A percentile compares a stretch with the other conserved stretches of the same genome.
phyloP scores from a whole-genome alignment of 495 filamentous ascomycete species.

The Tuber brumale region DNA sequence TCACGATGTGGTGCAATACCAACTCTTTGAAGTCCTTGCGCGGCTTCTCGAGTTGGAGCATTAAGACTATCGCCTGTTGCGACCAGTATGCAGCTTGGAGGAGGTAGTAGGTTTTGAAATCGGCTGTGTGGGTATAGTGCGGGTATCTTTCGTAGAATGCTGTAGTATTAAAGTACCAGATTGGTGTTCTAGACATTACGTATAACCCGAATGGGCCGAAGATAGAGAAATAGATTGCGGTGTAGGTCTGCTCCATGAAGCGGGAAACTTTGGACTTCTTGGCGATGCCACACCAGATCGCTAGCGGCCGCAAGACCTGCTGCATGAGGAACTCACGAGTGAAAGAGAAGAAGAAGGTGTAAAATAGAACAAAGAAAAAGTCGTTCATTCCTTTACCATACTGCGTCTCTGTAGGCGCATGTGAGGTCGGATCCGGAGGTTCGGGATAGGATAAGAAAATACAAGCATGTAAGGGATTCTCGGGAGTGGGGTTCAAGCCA shows the following conservation, averaged over 20 bases:
- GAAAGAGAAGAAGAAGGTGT: constrained; percentile 81
- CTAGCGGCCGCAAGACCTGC: constrained; percentile 73
- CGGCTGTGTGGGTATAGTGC: constrained; percentile 70
- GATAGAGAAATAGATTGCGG: constrained; percentile 85
- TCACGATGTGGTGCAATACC: constrained; percentile 89
- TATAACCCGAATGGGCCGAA: constrained; percentile 83
- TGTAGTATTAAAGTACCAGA: constrained; percentile 90
- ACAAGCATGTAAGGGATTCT: constrained; percentile 77
- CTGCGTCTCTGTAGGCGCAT: constrained; percentile 51
- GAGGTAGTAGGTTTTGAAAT: constrained; percentile 97
- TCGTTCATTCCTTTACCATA: constrained; percentile 89
- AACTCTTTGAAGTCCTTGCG: constrained; percentile 95
- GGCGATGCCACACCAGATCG: constrained; percentile 61
- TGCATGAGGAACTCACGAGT: constrained; percentile 97
- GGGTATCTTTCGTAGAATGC: constrained; percentile 92
- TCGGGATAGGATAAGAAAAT: constrained; percentile 91
- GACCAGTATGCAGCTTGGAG: constrained; percentile 95
- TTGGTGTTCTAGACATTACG: constrained; percentile 79
- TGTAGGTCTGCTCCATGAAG: constrained; percentile 98
- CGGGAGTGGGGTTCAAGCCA: constrained; percentile 66
- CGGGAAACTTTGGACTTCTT: constrained; percentile 74
- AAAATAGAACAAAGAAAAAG: constrained; percentile 81
- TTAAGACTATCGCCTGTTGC: constrained; percentile 85
- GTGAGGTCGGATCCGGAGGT: constrained; percentile 47
- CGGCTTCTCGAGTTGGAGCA: constrained; percentile 87